Base-by-base conservation (phyloP, 148 eudicot genomes). In the Drosera capensis region DNA sequence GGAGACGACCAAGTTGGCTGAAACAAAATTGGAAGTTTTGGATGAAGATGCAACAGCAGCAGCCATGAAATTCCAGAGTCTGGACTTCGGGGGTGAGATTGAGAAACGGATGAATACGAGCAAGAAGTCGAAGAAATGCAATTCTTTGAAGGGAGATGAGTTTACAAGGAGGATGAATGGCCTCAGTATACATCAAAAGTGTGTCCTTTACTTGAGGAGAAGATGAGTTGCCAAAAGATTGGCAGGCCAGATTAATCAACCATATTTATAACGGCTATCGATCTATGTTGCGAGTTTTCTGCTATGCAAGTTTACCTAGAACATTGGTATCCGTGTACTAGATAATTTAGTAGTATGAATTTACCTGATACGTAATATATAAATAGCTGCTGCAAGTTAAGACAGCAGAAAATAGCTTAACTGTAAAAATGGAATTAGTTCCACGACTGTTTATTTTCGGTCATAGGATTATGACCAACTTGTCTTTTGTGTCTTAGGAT, bases 71-170 rank as follows among this genome's bases (percentile, higher is more conserved):
- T n/a, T n/a, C n/a, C n/a, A n/a, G n/a, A n/a, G n/a, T n/a, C n/a
- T n/a, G n/a, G n/a, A n/a, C n/a, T n/a, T n/a, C n/a, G n/a, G n/a
- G n/a, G n/a, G n/a, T n/a, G n/a, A n/a, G n/a, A n/a, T n/a, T n/a
- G n/a, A n/a, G n/a, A n/a, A n/a, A n/a, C n/a, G n/a, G n/a, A n/a
- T n/a, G n/a, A n/a, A n/a, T n/a, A n/a, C n/a, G n/a, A n/a, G n/a
- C n/a, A n/a, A n/a, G n/a, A n/a, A n/a, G n/a, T n/a, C n/a, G 9
- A 25, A 21, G 1, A 30, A 35, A 2, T 71, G 75, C 48, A 46
- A 71, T 55, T 71, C 13, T 48, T 52, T 24, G 34, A 61, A 0
- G 75, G 75, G 20, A 66, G 52, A 45, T 71, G 75, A 70, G 53
- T 65, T 28, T 49, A 60, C 53, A 60, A 56, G 43, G 48, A 46